Evolutionary conservation across 2,329 filamentous ascomycete species (phyloP).

Genomic region (Aspergillus vadensis): DNA sequence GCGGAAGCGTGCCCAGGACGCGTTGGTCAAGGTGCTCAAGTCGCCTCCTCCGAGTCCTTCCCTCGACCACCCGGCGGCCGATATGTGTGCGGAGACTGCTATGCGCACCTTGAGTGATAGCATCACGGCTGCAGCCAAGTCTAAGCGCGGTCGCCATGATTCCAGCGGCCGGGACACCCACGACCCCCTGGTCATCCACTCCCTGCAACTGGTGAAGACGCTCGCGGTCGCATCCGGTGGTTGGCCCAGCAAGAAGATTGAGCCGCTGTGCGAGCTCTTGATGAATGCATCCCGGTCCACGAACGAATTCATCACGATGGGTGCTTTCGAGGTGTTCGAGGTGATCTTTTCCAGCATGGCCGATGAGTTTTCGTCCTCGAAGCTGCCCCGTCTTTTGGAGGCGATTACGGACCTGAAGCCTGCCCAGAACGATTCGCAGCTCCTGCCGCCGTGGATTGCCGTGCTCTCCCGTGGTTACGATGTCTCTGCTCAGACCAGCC

Average conservation of each 20-base stretch:
- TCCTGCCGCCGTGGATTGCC: slow-evolving; percentile 94
- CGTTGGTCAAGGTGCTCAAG: slow-evolving; percentile 77
- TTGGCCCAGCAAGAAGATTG: slow-evolving; percentile 96
- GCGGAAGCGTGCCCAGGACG: slow-evolving; percentile 88
- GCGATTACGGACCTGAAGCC: slow-evolving; percentile 91
- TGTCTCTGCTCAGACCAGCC: slow-evolving; percentile 82
- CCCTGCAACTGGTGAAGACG: slow-evolving; percentile 87
- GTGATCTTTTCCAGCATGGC: slow-evolving; percentile 92
- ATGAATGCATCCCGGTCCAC: slow-evolving; percentile 85
- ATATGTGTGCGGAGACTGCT: slow-evolving; percentile 93
- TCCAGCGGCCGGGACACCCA: slow-evolving; percentile 56
- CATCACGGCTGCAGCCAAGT: slow-evolving; percentile 67
- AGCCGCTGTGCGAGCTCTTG: slow-evolving; percentile 83
- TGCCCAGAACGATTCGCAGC: slow-evolving; percentile 87
- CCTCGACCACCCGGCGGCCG: slow-evolving; percentile 88
- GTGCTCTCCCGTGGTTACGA: slow-evolving; percentile 94
- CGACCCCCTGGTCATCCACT: slow-evolving; percentile 85
- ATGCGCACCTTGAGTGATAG: slow-evolving; percentile 74
- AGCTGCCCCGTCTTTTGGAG: slow-evolving; percentile 84
- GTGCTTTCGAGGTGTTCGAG: slow-evolving; percentile 95
- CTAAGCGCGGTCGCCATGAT: slow-evolving; percentile 60
- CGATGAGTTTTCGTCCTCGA: slow-evolving; percentile 82
- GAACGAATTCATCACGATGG: slow-evolving; percentile 95
- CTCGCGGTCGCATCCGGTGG: slow-evolving; percentile 84
- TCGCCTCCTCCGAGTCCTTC: slow-evolving; percentile 88